Evolutionary conservation across 2,329 filamentous ascomycete genomes (phyloP), one percentile per base, ranked within the genome.

Genomic region (Macrophomina phaseolina): DNA sequence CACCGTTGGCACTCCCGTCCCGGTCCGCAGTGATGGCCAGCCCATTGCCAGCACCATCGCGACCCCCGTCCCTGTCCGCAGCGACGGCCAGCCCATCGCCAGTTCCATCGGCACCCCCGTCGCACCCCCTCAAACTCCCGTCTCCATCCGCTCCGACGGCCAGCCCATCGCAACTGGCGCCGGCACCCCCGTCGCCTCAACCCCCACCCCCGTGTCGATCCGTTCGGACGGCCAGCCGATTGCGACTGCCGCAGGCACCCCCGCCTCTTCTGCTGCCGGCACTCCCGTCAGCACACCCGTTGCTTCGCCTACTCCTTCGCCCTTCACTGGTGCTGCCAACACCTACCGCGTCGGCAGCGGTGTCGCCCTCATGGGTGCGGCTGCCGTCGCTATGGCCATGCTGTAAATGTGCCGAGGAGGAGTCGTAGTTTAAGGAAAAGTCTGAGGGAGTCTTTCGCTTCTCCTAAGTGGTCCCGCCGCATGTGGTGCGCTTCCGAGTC

Each of bases 241-340:
- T 36, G 65, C 72, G 46, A 72, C 71, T 55, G 48, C 23, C 18
- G 51, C 38, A 12, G 36, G 23, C 18, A 49, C 64, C 5, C 49
- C 49, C 45, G 14, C 38, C 28, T 48, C 38, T 32, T 69, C 72
- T 11, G 67, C 69, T 32, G 49, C n/a, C 28, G 28, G 65, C 46
- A 58, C 64, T 34, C 62, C 69, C 14, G 58, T 67, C 11, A 51
- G 70, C 42, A 62, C 69, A 3, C 68, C 72, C 45, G 70, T 28
- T 70, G 42, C 66, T 64, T 32, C 69, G 48, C 71, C 72, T 7
- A 67, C 69, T 11, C 65, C 68, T 16, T 68, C 68, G n/a, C 32
- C 48, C 5, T 68, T 30, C 65, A 67, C 65, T 3, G 65, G 65
- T 12, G 64, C 11, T 12, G 56, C 65, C 32, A 12, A 16, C 30